Evolutionary conservation across 257 asterid genomes (phyloP), one percentile per base, ranked within the genome.

Genomic region (Nicotiana tabacum): DNA sequence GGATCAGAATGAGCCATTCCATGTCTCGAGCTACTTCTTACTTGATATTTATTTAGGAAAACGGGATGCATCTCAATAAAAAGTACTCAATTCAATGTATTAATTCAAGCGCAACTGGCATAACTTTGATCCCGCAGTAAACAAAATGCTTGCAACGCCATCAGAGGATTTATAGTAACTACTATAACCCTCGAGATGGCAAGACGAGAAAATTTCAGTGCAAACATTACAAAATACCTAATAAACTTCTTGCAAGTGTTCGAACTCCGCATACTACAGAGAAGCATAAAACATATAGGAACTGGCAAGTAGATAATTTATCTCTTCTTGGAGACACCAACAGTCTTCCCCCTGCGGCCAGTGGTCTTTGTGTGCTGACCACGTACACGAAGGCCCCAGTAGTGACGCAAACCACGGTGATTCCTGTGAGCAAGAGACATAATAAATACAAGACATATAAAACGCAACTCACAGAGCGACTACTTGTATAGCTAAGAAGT

Each of bases 341-440:
- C 98, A 56, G 98, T 94, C 92, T 94, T 94, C 74, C 98, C 98
- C 86, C 98, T 89, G 18, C 97, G 94, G 3, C 98, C 97, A 4
- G 98, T 94, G 16, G 98, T 94, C 87, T 94, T 94, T 86, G 98
- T 94, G 90, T 94, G 98, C 91, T 94, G 98, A 68, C 98, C 98
- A 79, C 98, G 97, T 21, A 94, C 97, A 1, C 98, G 92, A 39
- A 94, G 93, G 67, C 98, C 98, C 98, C 98, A 94, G 89, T 91
- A 94, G 84, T 94, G 98, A 83, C 97, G 95, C 48, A 94, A 95
- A 83, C 98, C 98, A 85, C 98, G 97, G 79, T 94, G 98, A 65
- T 94, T 93, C 88, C 98, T 94, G 86, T 5, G 29, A 77, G 46
- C 80, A 76, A 74, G 5, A 74, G 29, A 76, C 1, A 29, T 76